A percentile compares a stretch with the other conserved stretches of the same genome.
phyloP scores from a whole-genome alignment of 176 grass and related monocot genomes.

The Areca catechu region DNA sequence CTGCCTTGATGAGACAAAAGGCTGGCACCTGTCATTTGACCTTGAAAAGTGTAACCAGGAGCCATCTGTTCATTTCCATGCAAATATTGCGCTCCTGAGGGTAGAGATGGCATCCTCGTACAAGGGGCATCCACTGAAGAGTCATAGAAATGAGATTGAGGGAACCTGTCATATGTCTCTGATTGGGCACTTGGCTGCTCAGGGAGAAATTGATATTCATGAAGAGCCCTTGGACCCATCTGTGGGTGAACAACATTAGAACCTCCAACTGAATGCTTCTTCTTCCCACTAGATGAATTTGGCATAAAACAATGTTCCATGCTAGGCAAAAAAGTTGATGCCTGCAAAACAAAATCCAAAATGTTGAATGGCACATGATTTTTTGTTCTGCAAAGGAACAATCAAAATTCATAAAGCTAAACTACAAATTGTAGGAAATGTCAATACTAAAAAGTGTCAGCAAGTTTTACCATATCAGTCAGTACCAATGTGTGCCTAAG shows the following conservation, averaged over 20 bases:
- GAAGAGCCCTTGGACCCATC: conserved; percentile 45
- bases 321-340: conserved; percentile 57
- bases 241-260: conserved; percentile 38
- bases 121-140: conserved; percentile 36
- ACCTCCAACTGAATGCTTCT: conserved; percentile 39
- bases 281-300: conserved; percentile 43
- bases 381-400: too few species aligned
- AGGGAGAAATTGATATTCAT: conserved; percentile 82
- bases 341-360: conserved; percentile 22
- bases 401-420: too few species aligned
- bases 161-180: conserved; percentile 51
- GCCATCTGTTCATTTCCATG: conserved; percentile 41
- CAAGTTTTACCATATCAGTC: too few species aligned
- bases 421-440: too few species aligned
- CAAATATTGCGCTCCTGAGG: conserved; percentile 34
- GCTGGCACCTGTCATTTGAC: conserved; percentile 49
- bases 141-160: conserved; percentile 44
- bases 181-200: conserved; percentile 42
- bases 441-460: too few species aligned
- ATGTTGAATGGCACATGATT: too few species aligned
- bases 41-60: conserved; percentile 49
- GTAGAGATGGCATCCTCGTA: conserved; percentile 33
- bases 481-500: too few species aligned
- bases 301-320: conserved; percentile 35
- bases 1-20: conserved; percentile 50